phyloP scores from a whole-genome alignment of 2,329 filamentous ascomycete genomes.

The Magnaporthiopsis incrustans region DNA sequence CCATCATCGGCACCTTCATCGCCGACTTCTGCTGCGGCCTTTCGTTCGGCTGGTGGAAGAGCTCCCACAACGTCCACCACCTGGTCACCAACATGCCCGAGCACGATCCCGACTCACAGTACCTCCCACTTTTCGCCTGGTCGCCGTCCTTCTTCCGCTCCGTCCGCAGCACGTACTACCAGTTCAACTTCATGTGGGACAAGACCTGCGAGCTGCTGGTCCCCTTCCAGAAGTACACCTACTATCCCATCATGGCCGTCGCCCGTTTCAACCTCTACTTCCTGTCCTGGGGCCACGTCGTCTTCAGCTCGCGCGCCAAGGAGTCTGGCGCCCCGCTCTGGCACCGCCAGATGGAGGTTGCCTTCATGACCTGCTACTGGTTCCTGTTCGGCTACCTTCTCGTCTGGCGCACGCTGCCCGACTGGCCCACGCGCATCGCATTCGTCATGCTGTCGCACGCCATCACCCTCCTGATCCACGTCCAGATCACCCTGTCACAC shows the following conservation, averaged over 20 bases:
- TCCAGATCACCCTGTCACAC: constrained; percentile 65
- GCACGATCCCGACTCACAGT: constrained; percentile 54
- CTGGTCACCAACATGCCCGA: constrained; percentile 57
- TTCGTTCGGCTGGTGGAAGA: constrained; percentile 63
- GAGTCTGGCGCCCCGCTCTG: constrained; percentile 54
- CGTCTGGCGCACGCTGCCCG: constrained; percentile 51
- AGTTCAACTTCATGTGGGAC: constrained; percentile 57
- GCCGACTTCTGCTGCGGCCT: constrained; percentile 59
- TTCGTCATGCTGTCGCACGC: constrained; percentile 60
- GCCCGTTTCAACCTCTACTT: constrained; percentile 68
- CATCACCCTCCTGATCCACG: constrained; percentile 59
- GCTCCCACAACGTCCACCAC: constrained; percentile 61
- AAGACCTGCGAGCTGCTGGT: constrained; percentile 50
- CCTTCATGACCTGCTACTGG: constrained; percentile 58
- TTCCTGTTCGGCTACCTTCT: constrained; percentile 60
- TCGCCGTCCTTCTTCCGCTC: constrained; percentile 57
- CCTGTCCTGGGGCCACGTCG: constrained; percentile 57
- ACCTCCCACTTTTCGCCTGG: constrained; percentile 62
- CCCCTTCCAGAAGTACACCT: constrained; percentile 55
- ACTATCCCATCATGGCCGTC: constrained; percentile 60
- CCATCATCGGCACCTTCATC: constrained; percentile 53
- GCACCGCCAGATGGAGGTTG: constrained; percentile 59
- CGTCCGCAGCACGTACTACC: constrained; percentile 57
- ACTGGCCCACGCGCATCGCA: constrained; percentile 45
- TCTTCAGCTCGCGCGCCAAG: constrained; percentile 32